Conservation (phyloP, 2,329 filamentous ascomycete species). For the Exophiala oligosperma region DNA sequence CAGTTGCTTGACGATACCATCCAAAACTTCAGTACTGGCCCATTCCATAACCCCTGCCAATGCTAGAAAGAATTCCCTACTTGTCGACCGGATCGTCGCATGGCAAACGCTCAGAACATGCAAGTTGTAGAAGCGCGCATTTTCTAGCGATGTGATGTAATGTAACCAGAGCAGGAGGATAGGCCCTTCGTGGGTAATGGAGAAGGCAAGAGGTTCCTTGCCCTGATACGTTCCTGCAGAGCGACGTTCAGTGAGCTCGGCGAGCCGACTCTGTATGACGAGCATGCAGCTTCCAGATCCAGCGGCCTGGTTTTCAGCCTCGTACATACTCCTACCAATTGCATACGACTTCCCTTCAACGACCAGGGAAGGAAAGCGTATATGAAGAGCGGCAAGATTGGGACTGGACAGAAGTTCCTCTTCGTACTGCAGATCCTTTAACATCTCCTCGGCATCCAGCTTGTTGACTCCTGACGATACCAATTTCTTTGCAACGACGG, state of each 20-base stretch:
- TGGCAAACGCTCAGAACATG: background rate
- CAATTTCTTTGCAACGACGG: background rate
- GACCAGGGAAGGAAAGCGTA: background rate
- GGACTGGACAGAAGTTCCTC: background rate
- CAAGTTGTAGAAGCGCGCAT: background rate
- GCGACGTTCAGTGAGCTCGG: background rate
- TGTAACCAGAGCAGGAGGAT: background rate
- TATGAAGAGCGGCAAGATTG: background rate
- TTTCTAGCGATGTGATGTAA: background rate
- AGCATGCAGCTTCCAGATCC: background rate
- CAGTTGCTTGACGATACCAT: background rate
- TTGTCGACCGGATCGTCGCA: background rate
- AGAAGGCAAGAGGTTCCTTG: background rate
- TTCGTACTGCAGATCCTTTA: background rate
- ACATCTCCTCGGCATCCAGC: background rate
- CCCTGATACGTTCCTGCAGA: background rate
- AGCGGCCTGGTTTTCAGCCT: background rate
- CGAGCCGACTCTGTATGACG: background rate
- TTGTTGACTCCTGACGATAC: background rate
- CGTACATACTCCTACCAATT: background rate
- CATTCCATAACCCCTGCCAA: background rate
- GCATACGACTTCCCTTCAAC: background rate
- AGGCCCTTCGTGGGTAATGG: background rate
- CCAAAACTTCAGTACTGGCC: background rate
- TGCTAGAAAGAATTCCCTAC: background rate